Base-by-base conservation (phyloP, 768 basidiomycete species). In the Panus rudis region DNA sequence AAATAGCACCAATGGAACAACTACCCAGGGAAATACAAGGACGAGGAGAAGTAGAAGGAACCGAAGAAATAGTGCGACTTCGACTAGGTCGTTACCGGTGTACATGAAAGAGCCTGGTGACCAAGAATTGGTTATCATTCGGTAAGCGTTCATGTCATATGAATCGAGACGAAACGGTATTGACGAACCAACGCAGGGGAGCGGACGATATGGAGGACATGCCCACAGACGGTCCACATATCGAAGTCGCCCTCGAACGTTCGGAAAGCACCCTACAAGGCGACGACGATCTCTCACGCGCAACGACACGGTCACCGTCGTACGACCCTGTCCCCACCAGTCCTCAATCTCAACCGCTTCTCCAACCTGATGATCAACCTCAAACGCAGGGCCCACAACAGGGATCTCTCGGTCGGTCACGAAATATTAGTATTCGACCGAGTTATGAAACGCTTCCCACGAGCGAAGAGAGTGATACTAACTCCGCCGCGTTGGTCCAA, bases 31-130 rank as follows among this genome's bases (percentile, higher is more conserved):
- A 23, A 52, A 60, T 7, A 55, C 63, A 45, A 42, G 60, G 1
- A 57, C 71, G 4, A 61, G 71, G 40, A 59, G 63, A 23, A 39
- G 81, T 20, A 65, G 74, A 39, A 65, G 65, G 6, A 62, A 71
- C 25, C 71, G 84, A 27, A 88, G 84, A 4, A 82, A 88, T 3
- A 88, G 84, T 34, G 85, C 88, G 58, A 79, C 89, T 40, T 87
- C 84, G 4, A 86, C 84, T 6, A 76, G 73, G 22, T 87, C 82
- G 4, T 59, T 91, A 23, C 88, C 88, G 4, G 76, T 71, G 22
- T 91, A 91, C 52, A 84, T 76, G 66, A 88, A 88, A 62, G 87
- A 91, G 47, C 85, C 88, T 0, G 87, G 86, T 13, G 88, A 88
- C 37, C 70, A 81, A 28, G 88, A 91, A 58, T 69, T 91, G 22